These are phyloP conservation scores for Fraxinus velutina DNA, from an alignment of 305 asterid genomes.

Conservation along the genomic window DNA sequence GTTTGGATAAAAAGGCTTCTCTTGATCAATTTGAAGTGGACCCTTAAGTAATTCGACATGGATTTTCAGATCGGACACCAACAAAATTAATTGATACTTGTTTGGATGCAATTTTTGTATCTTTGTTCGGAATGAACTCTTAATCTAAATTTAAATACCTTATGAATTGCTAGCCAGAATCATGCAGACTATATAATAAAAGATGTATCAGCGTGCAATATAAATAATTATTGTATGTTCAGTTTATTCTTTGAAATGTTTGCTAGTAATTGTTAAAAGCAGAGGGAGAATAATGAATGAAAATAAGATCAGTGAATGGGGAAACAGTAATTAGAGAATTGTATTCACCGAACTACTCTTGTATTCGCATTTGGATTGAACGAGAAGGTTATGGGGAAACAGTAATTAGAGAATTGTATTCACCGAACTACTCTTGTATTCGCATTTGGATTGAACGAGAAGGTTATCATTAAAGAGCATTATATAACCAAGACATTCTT, in stretches of 20 bases:
- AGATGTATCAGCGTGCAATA: background rate
- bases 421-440: background rate
- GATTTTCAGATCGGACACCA: background rate
- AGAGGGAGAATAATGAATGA: background rate
- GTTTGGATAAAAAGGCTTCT: background rate
- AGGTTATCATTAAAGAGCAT: background rate
- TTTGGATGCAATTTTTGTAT: background rate
- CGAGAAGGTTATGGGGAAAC: background rate
- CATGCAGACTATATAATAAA: background rate
- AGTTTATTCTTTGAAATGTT: background rate
- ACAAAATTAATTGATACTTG: background rate
- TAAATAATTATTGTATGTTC: background rate
- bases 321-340: background rate
- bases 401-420: background rate
- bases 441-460: background rate
- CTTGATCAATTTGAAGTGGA: background rate
- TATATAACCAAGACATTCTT: background rate
- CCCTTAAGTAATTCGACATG: background rate
- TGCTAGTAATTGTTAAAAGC: background rate
- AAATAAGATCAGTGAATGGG: background rate
- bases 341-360: background rate
- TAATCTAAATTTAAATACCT: background rate
- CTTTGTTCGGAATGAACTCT: background rate
- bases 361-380: background rate
- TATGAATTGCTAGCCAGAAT: background rate